Base-by-base conservation (phyloP, 2,329 filamentous ascomycete species). In the Colletotrichum sp. region DNA sequence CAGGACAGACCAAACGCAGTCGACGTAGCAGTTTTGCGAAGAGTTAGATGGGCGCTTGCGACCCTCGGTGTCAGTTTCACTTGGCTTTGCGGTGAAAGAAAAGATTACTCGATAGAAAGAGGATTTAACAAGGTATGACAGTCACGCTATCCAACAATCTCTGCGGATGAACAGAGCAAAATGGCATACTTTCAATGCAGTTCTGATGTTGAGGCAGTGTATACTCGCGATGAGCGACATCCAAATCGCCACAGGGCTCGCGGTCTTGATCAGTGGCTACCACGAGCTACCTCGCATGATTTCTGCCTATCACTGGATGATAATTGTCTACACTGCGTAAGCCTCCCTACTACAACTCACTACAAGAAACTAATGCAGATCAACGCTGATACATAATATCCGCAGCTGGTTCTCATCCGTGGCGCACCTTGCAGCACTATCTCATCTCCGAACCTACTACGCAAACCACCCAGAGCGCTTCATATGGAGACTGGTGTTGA, bases 311-410 rank as follows among this genome's bases (percentile, higher is more conserved):
- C 43, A 52, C 10, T 52, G 43, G 43, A 21, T 21, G 43, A 21
- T 52, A 13, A 1, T 52, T 21, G n/a, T 21, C 3, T 52, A 52
- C n/a, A 52, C 43, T 21, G 43, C 43, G 43, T 52, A 21, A 13
- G 0, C 0, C 6, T 21, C n/a, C 16, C 4, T 0, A 1, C 39
- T 10, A 4, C 18, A 43, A 6, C 1, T 43, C 0, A 3, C 0
- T n/a, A 43, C 1, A 12, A 43, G 39, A 2, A 6, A 12, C 0
- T 4, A n/a, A 1, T 12, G 5, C 39, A n/a, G 5, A 52, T 13
- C 4, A 13, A 21, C 10, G 43, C 43, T 21, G 10, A 48, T 48
- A 13, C 3, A 21, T 4, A 13, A 43, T 10, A n/a, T 43, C 1
- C 18, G 1, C 1, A 48, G 43, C n/a, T 48, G 43, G 43, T 48